Evolutionary conservation across 2,329 filamentous ascomycete species (phyloP).

Genomic region (Fusarium tjaetaba): DNA sequence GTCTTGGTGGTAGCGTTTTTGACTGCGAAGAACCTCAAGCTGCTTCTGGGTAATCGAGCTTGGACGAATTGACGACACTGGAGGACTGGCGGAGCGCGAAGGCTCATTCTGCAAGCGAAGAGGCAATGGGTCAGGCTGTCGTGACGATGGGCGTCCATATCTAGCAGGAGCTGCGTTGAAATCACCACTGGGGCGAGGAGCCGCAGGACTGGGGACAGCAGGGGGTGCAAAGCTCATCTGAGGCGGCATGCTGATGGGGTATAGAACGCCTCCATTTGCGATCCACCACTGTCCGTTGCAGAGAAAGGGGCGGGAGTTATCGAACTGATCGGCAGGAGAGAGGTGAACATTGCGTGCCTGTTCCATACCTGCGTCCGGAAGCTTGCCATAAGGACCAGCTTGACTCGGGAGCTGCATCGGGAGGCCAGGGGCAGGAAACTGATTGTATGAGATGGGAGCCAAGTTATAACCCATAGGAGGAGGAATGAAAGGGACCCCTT

Average conservation of each 20-base stretch:
- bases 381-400: conserved; percentile 41
- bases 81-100: conserved; percentile 48
- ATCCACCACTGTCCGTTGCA: conserved; percentile 58
- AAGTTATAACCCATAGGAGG: conserved; percentile 53
- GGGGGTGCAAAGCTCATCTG: conserved; percentile 42
- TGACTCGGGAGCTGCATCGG: conserved; percentile 31
- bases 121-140: not conserved
- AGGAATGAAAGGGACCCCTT: conserved; percentile 52
- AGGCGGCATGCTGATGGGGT: conserved; percentile 25
- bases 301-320: conserved; percentile 56
- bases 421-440: conserved; percentile 26
- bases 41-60: conserved; percentile 71
- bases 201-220: conserved; percentile 31
- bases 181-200: conserved; percentile 12
- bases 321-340: conserved; percentile 57
- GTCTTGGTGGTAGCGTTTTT: conserved; percentile 66
- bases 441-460: conserved; percentile 40
- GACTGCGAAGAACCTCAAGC: conserved; percentile 60
- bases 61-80: conserved; percentile 67
- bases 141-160: conserved; percentile 2
- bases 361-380: conserved; percentile 46
- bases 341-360: conserved; percentile 48
- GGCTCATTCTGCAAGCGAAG: conserved; percentile 2
- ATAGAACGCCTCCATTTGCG: conserved; percentile 44
- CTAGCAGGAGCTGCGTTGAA: not conserved